Evolutionary conservation across 495 filamentous ascomycete species (phyloP).

Genomic region (Thermothielavioides terrestris): DNA sequence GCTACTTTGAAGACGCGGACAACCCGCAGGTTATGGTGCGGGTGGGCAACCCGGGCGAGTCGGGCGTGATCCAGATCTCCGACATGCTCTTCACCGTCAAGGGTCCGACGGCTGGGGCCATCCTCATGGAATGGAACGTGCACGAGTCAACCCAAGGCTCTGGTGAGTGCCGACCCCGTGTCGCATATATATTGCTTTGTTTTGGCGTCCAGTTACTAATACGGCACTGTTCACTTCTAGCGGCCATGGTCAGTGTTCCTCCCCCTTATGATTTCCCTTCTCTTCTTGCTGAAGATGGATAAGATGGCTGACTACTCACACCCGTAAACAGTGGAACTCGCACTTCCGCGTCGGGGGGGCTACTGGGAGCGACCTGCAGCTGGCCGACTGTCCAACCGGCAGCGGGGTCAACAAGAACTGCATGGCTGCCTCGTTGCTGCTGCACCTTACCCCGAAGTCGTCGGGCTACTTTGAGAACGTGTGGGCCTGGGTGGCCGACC

Average conservation of each 20-base stretch:
- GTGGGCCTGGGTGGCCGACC: slow-evolving; percentile 90
- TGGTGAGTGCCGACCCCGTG: too few relatives aligned
- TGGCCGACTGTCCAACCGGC: slow-evolving; percentile 49
- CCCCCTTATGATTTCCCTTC: too few relatives aligned
- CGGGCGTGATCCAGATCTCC: slow-evolving; percentile 69
- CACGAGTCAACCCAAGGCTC: not conserved
- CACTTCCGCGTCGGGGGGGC: slow-evolving; percentile 15
- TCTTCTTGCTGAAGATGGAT: too few relatives aligned
- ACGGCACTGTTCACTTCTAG: too few relatives aligned
- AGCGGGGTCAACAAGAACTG: slow-evolving; percentile 28
- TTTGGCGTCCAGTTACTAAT: too few relatives aligned
- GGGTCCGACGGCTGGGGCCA: slow-evolving; percentile 68
- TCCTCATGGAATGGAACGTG: slow-evolving; percentile 85
- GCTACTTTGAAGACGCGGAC: slow-evolving; percentile 39
- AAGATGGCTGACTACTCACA: too few relatives aligned
- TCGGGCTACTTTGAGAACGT: slow-evolving; percentile 77
- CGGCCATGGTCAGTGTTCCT: too few relatives aligned
- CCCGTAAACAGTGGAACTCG: slow-evolving; percentile 5
- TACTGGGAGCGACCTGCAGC: slow-evolving; percentile 57
- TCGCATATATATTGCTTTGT: too few relatives aligned
- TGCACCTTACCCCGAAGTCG: slow-evolving; percentile 63
- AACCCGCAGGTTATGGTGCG: slow-evolving; percentile 54
- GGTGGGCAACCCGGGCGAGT: slow-evolving; percentile 64
- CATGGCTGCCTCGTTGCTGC: slow-evolving; percentile 52
- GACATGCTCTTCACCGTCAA: slow-evolving; percentile 72